Conservation (phyloP, 1,284 basidiomycete species). For the Ganoderma resinaceum region DNA sequence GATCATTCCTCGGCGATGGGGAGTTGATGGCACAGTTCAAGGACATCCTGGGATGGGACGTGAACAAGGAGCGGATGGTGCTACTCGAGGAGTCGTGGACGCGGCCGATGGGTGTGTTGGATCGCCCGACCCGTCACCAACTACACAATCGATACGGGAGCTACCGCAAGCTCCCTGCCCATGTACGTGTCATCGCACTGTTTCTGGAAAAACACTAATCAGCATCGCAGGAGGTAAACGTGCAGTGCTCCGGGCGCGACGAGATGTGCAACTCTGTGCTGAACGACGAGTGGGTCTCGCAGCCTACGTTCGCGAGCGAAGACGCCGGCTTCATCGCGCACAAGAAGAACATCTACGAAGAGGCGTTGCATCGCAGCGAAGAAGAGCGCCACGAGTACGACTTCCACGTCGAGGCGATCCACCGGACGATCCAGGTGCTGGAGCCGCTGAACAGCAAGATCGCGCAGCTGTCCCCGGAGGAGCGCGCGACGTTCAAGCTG, state of each 20-base stretch:
- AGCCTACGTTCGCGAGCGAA: slow-evolving; percentile 95
- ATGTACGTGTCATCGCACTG: slow-evolving; percentile 54
- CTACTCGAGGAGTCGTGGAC: slow-evolving; percentile 51
- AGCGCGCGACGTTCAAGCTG: slow-evolving; percentile 85
- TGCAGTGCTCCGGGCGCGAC: slow-evolving; percentile 93
- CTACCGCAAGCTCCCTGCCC: slow-evolving; percentile 86
- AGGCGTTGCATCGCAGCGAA: slow-evolving; percentile 96
- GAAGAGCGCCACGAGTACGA: slow-evolving; percentile 99
- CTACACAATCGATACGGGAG: slow-evolving; percentile 78
- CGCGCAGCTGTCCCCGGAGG: slow-evolving; percentile 80
- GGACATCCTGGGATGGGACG: slow-evolving; percentile 91
- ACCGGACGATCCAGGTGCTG: slow-evolving; percentile 89
- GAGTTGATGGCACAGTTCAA: slow-evolving; percentile 89
- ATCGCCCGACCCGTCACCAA: slow-evolving; percentile 64
- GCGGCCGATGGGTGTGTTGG: slow-evolving; percentile 44
- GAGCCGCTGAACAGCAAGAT: slow-evolving; percentile 95
- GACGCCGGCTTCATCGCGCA: slow-evolving; percentile 91
- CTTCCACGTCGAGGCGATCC: slow-evolving; percentile 98
- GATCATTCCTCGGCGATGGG: slow-evolving; percentile 69
- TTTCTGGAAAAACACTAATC: slow-evolving; percentile 15
- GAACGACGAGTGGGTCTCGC: slow-evolving; percentile 97
- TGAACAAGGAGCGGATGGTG: slow-evolving; percentile 65
- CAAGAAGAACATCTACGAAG: slow-evolving; percentile 96
- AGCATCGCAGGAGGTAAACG: slow-evolving; percentile 77
- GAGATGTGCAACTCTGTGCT: slow-evolving; percentile 97